Evolutionary conservation across 768 basidiomycete species (phyloP).

Genomic region (Serpula lacrymans): DNA sequence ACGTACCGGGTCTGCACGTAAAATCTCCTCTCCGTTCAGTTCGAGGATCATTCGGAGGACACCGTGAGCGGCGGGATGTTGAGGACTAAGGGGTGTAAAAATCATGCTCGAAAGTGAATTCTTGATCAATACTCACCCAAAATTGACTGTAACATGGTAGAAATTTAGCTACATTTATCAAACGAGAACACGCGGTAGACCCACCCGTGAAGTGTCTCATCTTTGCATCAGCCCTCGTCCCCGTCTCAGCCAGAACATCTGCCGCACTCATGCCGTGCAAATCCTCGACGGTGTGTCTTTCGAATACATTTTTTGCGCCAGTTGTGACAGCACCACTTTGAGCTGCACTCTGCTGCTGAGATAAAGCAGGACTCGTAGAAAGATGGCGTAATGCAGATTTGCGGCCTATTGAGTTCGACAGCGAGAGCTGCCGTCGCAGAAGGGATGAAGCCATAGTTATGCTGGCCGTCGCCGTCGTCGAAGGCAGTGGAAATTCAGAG

Average conservation of each 20-base stretch:
- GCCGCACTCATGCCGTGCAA: constrained; percentile 74
- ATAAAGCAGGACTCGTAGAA: constrained; percentile 19
- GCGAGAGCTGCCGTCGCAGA: constrained; percentile 54
- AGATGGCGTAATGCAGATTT: constrained; percentile 15
- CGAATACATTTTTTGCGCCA: constrained; percentile 47
- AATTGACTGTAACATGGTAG: constrained; percentile 67
- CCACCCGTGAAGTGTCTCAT: constrained; percentile 93
- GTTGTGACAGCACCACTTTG: constrained; percentile 29
- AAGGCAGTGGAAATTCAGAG: constrained; percentile 8
- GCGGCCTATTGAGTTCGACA: constrained; percentile 25
- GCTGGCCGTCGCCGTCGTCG: constrained; percentile 28
- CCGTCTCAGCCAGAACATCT: constrained; percentile 77
- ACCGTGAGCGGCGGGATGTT: constrained; percentile 98
- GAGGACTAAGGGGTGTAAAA: constrained; percentile 46
- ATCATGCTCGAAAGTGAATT: background rate
- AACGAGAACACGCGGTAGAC: constrained; percentile 19
- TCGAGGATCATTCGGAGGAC: constrained; percentile 97
- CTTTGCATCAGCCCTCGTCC: constrained; percentile 66
- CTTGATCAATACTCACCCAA: constrained; percentile 55
- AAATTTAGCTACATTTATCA: constrained; percentile 5
- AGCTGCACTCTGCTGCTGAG: constrained; percentile 20
- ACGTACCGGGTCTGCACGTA: constrained; percentile 79
- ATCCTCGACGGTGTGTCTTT: constrained; percentile 79
- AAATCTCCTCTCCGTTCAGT: constrained; percentile 94
- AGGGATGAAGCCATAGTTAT: constrained; percentile 65